phyloP scores from a whole-genome alignment of 805 yeast genomes.

The Metschnikowia continentalis region DNA sequence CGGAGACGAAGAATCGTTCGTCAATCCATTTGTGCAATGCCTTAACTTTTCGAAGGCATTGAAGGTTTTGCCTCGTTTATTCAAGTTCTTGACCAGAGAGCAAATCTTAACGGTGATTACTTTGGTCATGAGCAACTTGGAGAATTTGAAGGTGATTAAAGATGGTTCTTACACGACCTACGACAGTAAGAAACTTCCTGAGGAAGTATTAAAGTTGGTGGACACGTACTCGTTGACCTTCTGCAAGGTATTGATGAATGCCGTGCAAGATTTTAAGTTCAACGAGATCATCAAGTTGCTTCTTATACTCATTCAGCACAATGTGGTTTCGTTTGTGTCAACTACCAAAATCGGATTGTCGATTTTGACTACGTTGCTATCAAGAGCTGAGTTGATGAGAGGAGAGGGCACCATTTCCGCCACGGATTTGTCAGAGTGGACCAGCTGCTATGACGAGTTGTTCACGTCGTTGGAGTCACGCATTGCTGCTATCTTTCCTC shows the following conservation, averaged over 20 bases:
- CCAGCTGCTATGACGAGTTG: slow-evolving; percentile 71
- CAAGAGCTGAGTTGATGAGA: slow-evolving; percentile 86
- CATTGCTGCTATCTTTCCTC: slow-evolving; percentile 77
- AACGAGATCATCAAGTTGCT: slow-evolving; percentile 75
- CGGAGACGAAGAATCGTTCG: slow-evolving; percentile 44
- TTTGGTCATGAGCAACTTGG: slow-evolving; percentile 73
- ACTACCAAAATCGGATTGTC: slow-evolving; percentile 80
- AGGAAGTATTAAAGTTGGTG: slow-evolving; percentile 52
- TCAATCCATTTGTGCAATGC: slow-evolving; percentile 79
- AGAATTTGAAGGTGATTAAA: slow-evolving; percentile 70
- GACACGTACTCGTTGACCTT: slow-evolving; percentile 78
- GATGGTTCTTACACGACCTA: slow-evolving; percentile 76
- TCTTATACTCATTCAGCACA: slow-evolving; percentile 63
- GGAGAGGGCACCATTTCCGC: slow-evolving; percentile 67
- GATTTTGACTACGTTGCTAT: slow-evolving; percentile 80
- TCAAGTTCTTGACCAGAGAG: slow-evolving; percentile 72
- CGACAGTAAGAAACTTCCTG: slow-evolving; percentile 47
- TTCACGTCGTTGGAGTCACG: slow-evolving; percentile 78
- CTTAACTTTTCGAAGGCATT: slow-evolving; percentile 82
- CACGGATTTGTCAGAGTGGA: slow-evolving; percentile 66
- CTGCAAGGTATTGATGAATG: slow-evolving; percentile 77
- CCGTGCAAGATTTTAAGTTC: slow-evolving; percentile 76
- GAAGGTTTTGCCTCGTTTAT: slow-evolving; percentile 82
- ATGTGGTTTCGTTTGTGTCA: slow-evolving; percentile 64
- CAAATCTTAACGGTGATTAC: slow-evolving; percentile 76